Evolutionary conservation across 2,329 filamentous ascomycete genomes (phyloP).

Genomic region (Stagonosporopsis rhizophila): DNA sequence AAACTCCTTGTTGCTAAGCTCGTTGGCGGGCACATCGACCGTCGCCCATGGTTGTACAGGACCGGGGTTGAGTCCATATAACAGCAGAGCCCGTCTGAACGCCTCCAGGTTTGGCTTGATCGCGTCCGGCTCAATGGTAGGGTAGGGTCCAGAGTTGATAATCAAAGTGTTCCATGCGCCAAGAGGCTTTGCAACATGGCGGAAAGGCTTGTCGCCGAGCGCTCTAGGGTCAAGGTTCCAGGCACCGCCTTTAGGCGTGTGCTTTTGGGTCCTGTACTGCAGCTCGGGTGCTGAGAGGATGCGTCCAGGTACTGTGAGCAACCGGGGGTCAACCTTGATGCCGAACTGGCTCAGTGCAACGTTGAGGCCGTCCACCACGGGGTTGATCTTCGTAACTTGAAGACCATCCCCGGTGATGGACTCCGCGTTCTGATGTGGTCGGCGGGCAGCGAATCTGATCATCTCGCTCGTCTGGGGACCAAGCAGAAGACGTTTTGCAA

Average conservation of each 20-base stretch:
- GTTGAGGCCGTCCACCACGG: slow-evolving; percentile 30
- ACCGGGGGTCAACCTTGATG: slow-evolving; percentile 64
- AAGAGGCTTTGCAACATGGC: slow-evolving; percentile 25
- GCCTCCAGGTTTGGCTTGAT: slow-evolving; percentile 17
- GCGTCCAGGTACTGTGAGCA: slow-evolving; percentile 77
- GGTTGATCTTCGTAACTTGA: slow-evolving; percentile 35
- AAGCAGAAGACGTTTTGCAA: slow-evolving; percentile 34
- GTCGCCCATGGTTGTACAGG: slow-evolving; percentile 11
- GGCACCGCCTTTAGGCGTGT: slow-evolving; percentile 59
- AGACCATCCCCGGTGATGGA: slow-evolving; percentile 39
- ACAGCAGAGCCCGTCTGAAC: slow-evolving; percentile 29
- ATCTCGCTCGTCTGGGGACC: slow-evolving; percentile 41
- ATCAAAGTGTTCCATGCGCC: slow-evolving; percentile 39
- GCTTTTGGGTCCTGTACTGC: slow-evolving; percentile 57
- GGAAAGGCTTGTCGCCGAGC: slow-evolving; percentile 38
- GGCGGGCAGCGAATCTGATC: slow-evolving; percentile 44
- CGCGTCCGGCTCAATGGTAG: slow-evolving; percentile 22
- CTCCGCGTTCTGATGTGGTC: slow-evolving; percentile 38
- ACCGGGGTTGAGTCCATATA: slow-evolving; percentile 34
- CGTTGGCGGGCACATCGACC: slow-evolving; percentile 9
- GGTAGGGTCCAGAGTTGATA: slow-evolving; percentile 32
- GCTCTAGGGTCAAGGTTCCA: slow-evolving; percentile 70
- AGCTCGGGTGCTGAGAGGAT: slow-evolving; percentile 69
- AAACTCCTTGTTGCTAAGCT: slow-evolving; percentile 41
- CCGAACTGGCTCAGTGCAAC: slow-evolving; percentile 61